Conservation (phyloP, 2,329 filamentous ascomycete genomes). For the Alternaria arborescens region DNA sequence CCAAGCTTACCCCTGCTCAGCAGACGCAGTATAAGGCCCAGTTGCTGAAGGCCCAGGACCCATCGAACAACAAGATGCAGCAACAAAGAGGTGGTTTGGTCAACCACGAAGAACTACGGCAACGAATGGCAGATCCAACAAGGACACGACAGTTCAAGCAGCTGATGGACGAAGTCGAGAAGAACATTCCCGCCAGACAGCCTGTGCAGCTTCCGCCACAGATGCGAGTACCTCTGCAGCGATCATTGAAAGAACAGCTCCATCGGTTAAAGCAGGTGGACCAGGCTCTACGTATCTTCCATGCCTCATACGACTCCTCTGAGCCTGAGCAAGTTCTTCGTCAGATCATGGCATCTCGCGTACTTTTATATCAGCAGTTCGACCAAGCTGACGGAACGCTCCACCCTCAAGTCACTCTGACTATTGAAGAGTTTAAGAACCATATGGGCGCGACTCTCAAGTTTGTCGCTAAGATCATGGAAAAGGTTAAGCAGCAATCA, state of each 20-base stretch:
- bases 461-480: constrained; percentile 42
- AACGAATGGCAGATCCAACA: constrained; percentile 39
- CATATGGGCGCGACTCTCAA: constrained; percentile 35
- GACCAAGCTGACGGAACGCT: constrained; percentile 40
- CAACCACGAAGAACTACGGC: constrained; percentile 34
- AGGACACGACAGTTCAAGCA: constrained; percentile 36
- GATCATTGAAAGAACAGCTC: constrained; percentile 38
- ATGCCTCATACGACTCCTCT: constrained; percentile 34
- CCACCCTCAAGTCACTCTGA: constrained; percentile 38
- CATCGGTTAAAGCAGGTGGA: constrained; percentile 40
- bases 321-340: constrained; percentile 40
- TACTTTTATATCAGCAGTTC: constrained; percentile 40
- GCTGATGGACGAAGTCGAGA: constrained; percentile 42
- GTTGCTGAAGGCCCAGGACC: constrained; percentile 46
- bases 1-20: constrained; percentile 43
- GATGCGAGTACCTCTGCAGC: constrained; percentile 37
- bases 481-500: constrained; percentile 31
- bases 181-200: constrained; percentile 32
- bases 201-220: constrained; percentile 33
- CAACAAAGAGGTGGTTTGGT: constrained; percentile 34
- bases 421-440: constrained; percentile 39
- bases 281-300: constrained; percentile 42
- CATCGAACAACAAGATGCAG: constrained; percentile 41
- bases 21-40: constrained; percentile 45
- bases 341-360: constrained; percentile 36